Conservation (phyloP, 2,329 filamentous ascomycete genomes). For the Curvularia hawaiiensis region DNA sequence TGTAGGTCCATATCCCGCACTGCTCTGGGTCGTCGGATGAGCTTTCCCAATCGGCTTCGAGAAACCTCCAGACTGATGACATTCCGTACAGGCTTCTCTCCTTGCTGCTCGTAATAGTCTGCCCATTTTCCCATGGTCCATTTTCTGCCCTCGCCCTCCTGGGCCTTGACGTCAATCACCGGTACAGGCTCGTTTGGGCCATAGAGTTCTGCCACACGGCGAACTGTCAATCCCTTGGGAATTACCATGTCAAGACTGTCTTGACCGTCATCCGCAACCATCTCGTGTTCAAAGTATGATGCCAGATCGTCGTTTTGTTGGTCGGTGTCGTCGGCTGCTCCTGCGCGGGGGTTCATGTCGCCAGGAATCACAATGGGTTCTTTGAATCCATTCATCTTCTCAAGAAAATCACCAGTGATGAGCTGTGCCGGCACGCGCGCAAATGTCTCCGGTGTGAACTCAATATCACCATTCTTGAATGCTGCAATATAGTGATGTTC, state of each 20-base stretch:
- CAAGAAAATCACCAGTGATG: slow-evolving; percentile 66
- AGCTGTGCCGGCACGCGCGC: slow-evolving; percentile 68
- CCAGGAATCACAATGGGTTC: slow-evolving; percentile 72
- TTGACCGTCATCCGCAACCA: slow-evolving; percentile 64
- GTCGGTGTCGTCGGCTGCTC: slow-evolving; percentile 25
- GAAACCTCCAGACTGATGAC: slow-evolving; percentile 74
- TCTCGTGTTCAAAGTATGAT: slow-evolving; percentile 54
- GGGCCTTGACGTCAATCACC: slow-evolving; percentile 72
- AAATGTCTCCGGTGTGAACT: slow-evolving; percentile 65
- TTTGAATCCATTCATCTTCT: slow-evolving; percentile 66
- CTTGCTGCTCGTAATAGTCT: slow-evolving; percentile 69
- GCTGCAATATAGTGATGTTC: slow-evolving; percentile 72
- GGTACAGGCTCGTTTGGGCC: slow-evolving; percentile 66
- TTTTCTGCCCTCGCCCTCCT: slow-evolving; percentile 67
- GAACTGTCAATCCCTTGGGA: slow-evolving; percentile 66
- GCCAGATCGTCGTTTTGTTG: slow-evolving; percentile 20
- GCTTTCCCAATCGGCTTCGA: slow-evolving; percentile 64
- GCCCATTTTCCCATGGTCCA: slow-evolving; percentile 71
- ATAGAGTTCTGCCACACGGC: slow-evolving; percentile 66
- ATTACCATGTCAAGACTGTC: slow-evolving; percentile 72
- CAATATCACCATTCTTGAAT: slow-evolving; percentile 68
- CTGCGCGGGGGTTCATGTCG: slow-evolving; percentile 61
- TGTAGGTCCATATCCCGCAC: slow-evolving; percentile 67
- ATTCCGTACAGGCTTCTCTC: slow-evolving; percentile 67
- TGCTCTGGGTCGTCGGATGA: slow-evolving; percentile 67